These are phyloP conservation scores for Jatropha curcas DNA, from an alignment of 345 rosid genomes.

Conservation along the genomic window DNA sequence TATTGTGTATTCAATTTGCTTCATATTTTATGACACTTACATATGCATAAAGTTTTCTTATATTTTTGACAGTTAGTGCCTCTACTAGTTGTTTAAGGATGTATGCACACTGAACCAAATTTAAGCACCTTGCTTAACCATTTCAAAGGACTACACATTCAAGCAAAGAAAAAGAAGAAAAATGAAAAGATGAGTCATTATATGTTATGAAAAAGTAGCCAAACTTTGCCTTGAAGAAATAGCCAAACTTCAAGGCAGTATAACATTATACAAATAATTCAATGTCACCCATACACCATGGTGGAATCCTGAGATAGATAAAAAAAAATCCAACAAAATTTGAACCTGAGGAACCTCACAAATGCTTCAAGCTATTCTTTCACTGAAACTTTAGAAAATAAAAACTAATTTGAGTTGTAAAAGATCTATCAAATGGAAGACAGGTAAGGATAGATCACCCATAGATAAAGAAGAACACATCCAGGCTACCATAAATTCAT, in stretches of 20 bases:
- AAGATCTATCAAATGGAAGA: slow-evolving; percentile 1
- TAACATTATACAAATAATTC: slow-evolving; percentile 4
- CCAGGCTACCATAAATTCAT: not conserved
- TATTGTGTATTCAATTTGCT: not conserved
- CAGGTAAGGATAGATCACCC: not conserved
- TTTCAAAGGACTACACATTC: not conserved
- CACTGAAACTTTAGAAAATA: not conserved
- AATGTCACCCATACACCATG: not conserved
- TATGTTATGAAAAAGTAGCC: too few relatives aligned
- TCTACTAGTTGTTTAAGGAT: slow-evolving; percentile 1
- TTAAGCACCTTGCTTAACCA: not conserved
- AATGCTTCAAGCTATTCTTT: slow-evolving; percentile 3
- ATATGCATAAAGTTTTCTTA: not conserved
- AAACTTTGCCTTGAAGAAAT: too few relatives aligned
- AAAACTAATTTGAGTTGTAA: not conserved
- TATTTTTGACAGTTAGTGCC: not conserved
- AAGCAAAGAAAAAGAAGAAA: not conserved
- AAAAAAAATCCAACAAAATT: not conserved
- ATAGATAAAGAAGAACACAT: not conserved
- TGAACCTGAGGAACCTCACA: not conserved
- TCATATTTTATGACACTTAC: too few relatives aligned
- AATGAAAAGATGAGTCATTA: not conserved
- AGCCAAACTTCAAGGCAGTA: too few relatives aligned
- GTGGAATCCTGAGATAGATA: not conserved
- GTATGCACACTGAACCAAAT: not conserved